These are phyloP conservation scores for Melampsora americana DNA, from an alignment of 1,284 basidiomycete species.

Conservation along the genomic window DNA sequence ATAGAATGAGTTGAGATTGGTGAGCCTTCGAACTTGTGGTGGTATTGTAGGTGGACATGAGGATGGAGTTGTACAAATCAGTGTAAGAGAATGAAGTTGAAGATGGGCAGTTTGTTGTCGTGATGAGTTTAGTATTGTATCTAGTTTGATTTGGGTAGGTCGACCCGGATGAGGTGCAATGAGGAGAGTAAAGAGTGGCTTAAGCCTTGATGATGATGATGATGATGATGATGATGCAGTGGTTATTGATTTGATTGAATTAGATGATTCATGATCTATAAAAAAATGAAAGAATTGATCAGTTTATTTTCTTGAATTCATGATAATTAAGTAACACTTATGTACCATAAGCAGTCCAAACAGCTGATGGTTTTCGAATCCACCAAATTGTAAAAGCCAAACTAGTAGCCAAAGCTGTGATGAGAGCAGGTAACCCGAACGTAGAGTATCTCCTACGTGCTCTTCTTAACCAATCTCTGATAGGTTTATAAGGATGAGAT, in stretches of 20 bases:
- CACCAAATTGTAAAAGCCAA: constrained; percentile 1
- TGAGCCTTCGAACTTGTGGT: neutral
- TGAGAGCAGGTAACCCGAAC: neutral
- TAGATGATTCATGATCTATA: neutral
- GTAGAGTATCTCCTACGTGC: neutral
- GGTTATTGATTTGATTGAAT: too few species aligned
- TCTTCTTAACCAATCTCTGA: neutral
- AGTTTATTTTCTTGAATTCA: neutral
- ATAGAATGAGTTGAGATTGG: constrained; percentile 3
- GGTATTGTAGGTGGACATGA: neutral
- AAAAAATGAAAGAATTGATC: neutral
- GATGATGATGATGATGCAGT: too few species aligned
- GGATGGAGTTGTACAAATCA: neutral
- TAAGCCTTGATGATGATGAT: too few species aligned
- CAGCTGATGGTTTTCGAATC: neutral
- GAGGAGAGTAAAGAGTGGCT: neutral
- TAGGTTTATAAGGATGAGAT: neutral
- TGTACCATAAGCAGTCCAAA: too few species aligned
- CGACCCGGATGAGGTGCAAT: neutral
- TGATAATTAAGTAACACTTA: neutral
- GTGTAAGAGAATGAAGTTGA: neutral
- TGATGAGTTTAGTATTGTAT: neutral
- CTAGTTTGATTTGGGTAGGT: neutral
- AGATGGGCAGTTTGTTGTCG: neutral
- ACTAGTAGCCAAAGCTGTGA: neutral